A percentile compares a stretch with the other conserved stretches of the same genome.
phyloP scores from a whole-genome alignment of 306 rosid genomes.

The Heteromeles arbutifolia region DNA sequence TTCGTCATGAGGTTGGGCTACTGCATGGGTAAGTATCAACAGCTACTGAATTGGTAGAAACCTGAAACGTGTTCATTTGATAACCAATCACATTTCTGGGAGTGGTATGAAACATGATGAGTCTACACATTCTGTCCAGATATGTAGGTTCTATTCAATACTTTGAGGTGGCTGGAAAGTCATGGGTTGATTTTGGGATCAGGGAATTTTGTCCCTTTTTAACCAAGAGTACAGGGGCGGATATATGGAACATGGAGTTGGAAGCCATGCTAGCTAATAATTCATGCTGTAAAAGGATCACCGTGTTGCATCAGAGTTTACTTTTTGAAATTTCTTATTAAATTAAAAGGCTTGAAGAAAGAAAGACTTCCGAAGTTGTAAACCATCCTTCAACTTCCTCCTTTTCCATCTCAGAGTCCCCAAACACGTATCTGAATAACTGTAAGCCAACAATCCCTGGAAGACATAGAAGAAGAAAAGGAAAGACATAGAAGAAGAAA shows the following conservation, averaged over 20 bases:
- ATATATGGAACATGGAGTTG: constrained; percentile 40
- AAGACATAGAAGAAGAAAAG: neutral
- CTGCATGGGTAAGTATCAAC: neutral
- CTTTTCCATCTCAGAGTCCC: neutral
- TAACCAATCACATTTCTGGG: neutral
- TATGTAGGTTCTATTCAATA: constrained; percentile 4
- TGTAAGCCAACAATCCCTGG: neutral
- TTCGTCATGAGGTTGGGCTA: neutral
- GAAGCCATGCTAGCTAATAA: constrained; percentile 59
- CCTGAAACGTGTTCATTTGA: neutral
- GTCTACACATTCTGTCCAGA: constrained; percentile 35
- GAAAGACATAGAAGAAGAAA: neutral
- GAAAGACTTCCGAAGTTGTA: neutral
- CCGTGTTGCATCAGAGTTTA: neutral
- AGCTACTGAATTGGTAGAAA: neutral
- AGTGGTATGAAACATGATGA: constrained; percentile 47
- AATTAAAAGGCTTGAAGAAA: neutral
- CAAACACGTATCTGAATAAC: neutral
- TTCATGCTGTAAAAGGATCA: neutral
- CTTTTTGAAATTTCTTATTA: constrained; percentile 13
- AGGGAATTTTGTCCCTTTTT: constrained; percentile 63
- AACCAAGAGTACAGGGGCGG: constrained; percentile 31
- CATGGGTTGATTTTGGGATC: constrained; percentile 57
- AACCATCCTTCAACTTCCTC: neutral
- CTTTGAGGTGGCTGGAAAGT: constrained; percentile 27